Evolutionary conservation across 768 basidiomycete genomes (phyloP).

Genomic region (Phaeotremella fagi): DNA sequence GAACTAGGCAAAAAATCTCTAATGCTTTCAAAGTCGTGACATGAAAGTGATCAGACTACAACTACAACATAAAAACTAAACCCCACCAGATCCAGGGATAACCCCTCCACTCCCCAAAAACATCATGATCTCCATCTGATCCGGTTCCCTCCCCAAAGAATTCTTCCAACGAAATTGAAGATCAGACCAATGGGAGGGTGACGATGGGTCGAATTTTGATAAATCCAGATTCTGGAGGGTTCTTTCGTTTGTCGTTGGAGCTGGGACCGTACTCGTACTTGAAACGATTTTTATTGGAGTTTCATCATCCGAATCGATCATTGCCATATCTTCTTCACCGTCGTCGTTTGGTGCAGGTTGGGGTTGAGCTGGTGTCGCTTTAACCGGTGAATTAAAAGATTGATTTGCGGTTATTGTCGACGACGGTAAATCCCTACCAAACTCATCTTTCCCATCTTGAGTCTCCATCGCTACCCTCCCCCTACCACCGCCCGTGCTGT

Average conservation of each 20-base stretch:
- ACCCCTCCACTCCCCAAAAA: constrained; percentile 20
- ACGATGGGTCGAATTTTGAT: constrained; percentile 26
- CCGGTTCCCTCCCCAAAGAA: constrained; percentile 27
- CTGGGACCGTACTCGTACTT: no score
- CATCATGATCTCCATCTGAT: constrained; percentile 39
- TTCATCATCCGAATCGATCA: constrained; percentile 25
- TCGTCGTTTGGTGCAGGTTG: neutral
- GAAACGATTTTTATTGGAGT: neutral
- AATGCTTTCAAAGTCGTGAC: no score
- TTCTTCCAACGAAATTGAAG: constrained; percentile 29
- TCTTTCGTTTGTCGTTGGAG: neutral
- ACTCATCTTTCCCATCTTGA: constrained; percentile 20
- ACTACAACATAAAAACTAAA: neutral
- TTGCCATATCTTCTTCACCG: constrained; percentile 30
- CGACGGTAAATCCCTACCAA: constrained; percentile 21
- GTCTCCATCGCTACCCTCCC: constrained; percentile 3
- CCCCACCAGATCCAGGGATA: neutral
- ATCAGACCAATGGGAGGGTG: constrained; percentile 21
- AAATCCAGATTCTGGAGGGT: constrained; percentile 30
- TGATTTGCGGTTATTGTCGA: neutral
- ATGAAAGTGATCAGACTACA: no score
- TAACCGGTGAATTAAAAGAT: no score
- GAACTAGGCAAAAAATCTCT: no score
- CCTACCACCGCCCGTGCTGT: neutral
- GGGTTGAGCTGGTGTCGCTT: neutral